Base-by-base conservation (phyloP, 805 yeast genomes). In the Wickerhamomyces bisporus region DNA sequence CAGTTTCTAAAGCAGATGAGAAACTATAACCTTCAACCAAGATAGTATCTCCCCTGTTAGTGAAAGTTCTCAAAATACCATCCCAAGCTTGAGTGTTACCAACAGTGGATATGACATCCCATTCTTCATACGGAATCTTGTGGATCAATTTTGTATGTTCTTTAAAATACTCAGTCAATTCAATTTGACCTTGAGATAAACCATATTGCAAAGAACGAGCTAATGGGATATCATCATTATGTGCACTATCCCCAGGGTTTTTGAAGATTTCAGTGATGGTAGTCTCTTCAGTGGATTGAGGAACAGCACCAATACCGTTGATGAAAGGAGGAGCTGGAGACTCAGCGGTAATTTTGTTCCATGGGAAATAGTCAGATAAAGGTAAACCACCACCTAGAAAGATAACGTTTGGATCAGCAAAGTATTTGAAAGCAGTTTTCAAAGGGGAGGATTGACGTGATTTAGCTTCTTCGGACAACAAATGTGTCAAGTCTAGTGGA, bases 311-410 rank as follows among this genome's bases (percentile, higher is more conserved):
- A 45, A 86, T 83, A 39, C 96, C 96, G 21, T 77, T 70, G 12
- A 68, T 53, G 59, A 88, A 91, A 2, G 95, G 94, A 17, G 93
- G 83, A 11, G 78, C 70, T 40, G 96, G 95, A 6, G 87, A 69
- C 39, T 76, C 77, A 12, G 83, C 81, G 17, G 71, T 59, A 41
- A 91, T 60, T 48, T 78, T 75, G 53, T 88, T 86, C 74, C 91
- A 86, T 31, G 98, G 98, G 74, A 91, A 91, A 64, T 86, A 84
- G 46, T 84, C 91, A 19, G 96, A 68, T 59, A 86, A 66, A 12
- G 98, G 98, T 51, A 91, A 74, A 7, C 98, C 98, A 52, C 98
- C 98, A 39, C 97, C 98, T 39, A 91, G 74, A 58, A 88, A 89
- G 40, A 87, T 79, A 56, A 93, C 70, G 37, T 81, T 77, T 25